phyloP scores from a whole-genome alignment of 148 eudicot genomes.

The Dysphania ambrosioides region DNA sequence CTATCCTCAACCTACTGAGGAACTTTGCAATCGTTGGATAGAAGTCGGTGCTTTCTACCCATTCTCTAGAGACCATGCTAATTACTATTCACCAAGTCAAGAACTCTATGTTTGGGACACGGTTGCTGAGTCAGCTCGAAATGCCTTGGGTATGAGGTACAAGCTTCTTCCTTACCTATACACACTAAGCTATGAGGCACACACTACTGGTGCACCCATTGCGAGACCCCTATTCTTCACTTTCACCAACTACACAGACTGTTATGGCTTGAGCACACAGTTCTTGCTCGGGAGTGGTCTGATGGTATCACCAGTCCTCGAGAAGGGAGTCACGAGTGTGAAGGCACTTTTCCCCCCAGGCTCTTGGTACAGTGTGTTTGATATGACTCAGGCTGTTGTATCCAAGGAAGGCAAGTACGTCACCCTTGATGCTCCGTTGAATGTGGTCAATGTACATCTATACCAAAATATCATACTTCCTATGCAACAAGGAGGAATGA shows the following conservation, averaged over 20 bases:
- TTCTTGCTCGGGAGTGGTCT: constrained; percentile 77
- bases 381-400: constrained; percentile 56
- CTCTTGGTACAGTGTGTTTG: constrained; percentile 79
- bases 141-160: constrained; percentile 94
- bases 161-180: constrained; percentile 82
- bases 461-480: constrained; percentile 77
- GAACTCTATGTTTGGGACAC: constrained; percentile 93
- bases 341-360: constrained; percentile 80
- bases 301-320: constrained; percentile 89
- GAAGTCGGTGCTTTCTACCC: constrained; percentile 96
- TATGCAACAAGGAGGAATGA: constrained; percentile 84
- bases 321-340: constrained; percentile 56
- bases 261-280: constrained; percentile 81
- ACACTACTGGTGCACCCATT: constrained; percentile 73
- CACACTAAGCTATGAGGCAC: constrained; percentile 90
- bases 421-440: constrained; percentile 70
- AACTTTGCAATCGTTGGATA: constrained; percentile 97
- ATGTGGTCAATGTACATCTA: constrained; percentile 70
- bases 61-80: constrained; percentile 94
- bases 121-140: constrained; percentile 82
- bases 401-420: constrained; percentile 44
- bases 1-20: constrained; percentile 87
- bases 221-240: constrained; percentile 90
- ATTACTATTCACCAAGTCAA: constrained; percentile 83
- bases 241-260: constrained; percentile 50